phyloP scores from a whole-genome alignment of 345 rosid species.

The Rhodamnia argentea region DNA sequence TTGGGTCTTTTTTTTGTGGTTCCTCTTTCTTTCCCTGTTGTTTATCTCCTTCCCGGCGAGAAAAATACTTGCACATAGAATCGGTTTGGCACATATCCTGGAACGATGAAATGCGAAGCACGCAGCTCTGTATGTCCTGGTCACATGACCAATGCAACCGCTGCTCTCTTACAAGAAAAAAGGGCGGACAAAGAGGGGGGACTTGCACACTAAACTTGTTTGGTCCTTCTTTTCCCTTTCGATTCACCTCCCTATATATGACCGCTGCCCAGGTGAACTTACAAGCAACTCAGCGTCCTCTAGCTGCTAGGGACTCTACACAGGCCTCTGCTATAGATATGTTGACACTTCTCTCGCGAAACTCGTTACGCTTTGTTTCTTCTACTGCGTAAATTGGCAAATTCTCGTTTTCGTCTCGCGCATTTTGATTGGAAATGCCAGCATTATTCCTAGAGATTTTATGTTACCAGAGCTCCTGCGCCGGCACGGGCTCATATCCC shows the following conservation, averaged over 20 bases:
- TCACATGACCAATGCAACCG: neutral
- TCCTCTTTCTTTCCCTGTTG: neutral
- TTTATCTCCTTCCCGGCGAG: neutral
- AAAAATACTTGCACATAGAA: neutral
- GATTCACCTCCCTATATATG: neutral
- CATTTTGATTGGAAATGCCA: neutral
- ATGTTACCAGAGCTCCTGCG: neutral
- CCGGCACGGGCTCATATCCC: neutral
- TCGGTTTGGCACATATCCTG: neutral
- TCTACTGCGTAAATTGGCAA: neutral
- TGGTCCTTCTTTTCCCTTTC: neutral
- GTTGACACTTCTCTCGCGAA: neutral
- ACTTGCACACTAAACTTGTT: neutral
- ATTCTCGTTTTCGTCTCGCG: neutral
- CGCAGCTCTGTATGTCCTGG: neutral
- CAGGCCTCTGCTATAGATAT: neutral
- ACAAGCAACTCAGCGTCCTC: neutral
- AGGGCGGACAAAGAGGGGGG: neutral
- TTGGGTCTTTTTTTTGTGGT: neutral
- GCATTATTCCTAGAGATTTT: neutral
- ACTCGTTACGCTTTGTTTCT: neutral
- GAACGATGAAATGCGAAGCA: neutral
- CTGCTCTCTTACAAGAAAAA: neutral
- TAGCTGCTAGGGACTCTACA: neutral
- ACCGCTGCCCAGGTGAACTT: neutral